Conservation (phyloP, 805 yeast species). For the Schwanniomyces pseudopolymorphus region DNA sequence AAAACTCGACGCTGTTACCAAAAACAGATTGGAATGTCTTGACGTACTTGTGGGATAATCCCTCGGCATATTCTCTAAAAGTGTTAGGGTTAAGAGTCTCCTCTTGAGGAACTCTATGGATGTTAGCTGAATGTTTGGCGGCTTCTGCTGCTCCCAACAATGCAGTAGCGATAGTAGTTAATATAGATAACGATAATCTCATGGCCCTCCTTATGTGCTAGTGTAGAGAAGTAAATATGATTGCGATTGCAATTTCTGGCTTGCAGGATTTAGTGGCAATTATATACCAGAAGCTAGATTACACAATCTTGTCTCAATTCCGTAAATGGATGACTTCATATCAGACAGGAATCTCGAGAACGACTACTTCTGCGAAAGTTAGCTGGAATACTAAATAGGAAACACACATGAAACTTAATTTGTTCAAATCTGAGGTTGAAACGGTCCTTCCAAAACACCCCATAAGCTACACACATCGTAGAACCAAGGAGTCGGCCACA, state of each 20-base stretch:
- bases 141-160: conserved; percentile 46
- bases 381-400: not conserved
- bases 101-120: conserved; percentile 57
- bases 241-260: not conserved
- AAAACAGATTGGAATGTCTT: conserved; percentile 42
- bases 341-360: not conserved
- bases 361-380: not conserved
- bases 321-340: conserved; percentile 2
- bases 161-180: conserved; percentile 44
- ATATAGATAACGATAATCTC: conserved; percentile 35
- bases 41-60: conserved; percentile 63
- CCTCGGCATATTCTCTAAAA: conserved; percentile 53
- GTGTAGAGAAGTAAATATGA: no score
- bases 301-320: conserved; percentile 6
- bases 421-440: conserved; percentile 24
- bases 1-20: conserved; percentile 21
- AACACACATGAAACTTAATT: conserved; percentile 4
- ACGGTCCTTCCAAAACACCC: conserved; percentile 24
- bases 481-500: conserved; percentile 12
- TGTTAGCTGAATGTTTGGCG: conserved; percentile 53
- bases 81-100: conserved; percentile 53
- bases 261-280: conserved; percentile 7
- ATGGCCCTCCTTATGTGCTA: conserved; percentile 13
- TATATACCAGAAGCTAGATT: conserved; percentile 1
- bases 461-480: conserved; percentile 14